Evolutionary conservation across 2,329 filamentous ascomycete genomes (phyloP), one percentile per base, ranked within the genome.

Genomic region (Paraphoma chrysanthemicola): DNA sequence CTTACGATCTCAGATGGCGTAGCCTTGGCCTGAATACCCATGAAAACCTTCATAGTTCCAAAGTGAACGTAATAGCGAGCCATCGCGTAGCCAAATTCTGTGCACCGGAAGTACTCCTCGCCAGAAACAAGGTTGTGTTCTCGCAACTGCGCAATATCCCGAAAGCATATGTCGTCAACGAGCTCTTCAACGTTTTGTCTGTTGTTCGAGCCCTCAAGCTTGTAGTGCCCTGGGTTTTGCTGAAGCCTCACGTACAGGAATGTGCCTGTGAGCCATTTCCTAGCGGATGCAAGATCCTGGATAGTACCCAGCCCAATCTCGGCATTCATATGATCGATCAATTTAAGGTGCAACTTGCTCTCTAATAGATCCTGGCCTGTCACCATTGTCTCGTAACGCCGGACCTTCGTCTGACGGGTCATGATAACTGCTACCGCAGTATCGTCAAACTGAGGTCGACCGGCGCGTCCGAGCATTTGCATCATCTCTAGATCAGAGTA

Each of bases 401-500:
- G 68, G 6, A 86, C 85, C 48, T 88, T 89, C 4, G 86, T 79
- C n/a, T 82, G 79, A 23, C 86, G 84, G 0, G 92, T 95, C 79
- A 96, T 86, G 52, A 96, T 93, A 14, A 95, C 87, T 10, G 90
- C 92, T 39, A 88, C 83, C 3, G 90, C 92, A 55, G 80, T 90
- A 48, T 86, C 83, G 65, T 94, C 92, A 60, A 93, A 96, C 68
- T 96, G 92, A 6, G 92, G 92, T 17, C 92, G 83, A 1, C 92
- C 92, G 48, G 92, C 92, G 60, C 92, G 87, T 6, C 92, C 92
- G 47, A 96, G 84, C 92, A 96, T 96, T 67, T 96, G 92, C 89
- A 94, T 94, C 59, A 94, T 85, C 64, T 96, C 92, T 5, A 96
- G 80, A 70, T 95, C 91, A 0, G 90, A 88, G 63, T 92, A 93